Percentiles rank a stretch among this genome's conserved stretches.
phyloP scores from a whole-genome alignment of 805 yeast species.

The Saccharomycopsis olivae region DNA sequence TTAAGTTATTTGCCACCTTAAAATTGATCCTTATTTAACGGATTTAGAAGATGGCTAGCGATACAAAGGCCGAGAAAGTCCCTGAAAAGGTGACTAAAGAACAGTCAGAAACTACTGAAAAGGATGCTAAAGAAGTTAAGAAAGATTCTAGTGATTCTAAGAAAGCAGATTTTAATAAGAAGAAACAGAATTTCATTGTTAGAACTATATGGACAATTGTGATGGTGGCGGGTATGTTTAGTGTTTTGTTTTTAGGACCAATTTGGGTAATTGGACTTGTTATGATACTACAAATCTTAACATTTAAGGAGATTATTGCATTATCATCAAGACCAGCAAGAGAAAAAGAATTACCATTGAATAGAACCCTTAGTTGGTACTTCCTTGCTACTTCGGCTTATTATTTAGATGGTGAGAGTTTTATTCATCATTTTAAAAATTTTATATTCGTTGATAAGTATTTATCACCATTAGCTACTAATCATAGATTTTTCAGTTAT shows the following conservation, averaged over 20 bases:
- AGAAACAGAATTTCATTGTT: constrained; percentile 74
- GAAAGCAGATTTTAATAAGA: constrained; percentile 33
- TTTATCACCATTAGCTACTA: constrained; percentile 50
- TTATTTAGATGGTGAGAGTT: constrained; percentile 78
- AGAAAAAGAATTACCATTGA: constrained; percentile 73
- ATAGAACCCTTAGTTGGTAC: constrained; percentile 86
- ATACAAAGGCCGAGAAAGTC: background rate
- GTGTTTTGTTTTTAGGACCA: constrained; percentile 74
- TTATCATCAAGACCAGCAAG: constrained; percentile 73
- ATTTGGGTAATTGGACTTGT: constrained; percentile 67
- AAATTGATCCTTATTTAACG: background rate
- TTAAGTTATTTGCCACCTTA: background rate
- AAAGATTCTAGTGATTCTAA: background rate
- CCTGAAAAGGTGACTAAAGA: background rate
- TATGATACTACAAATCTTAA: constrained; percentile 62
- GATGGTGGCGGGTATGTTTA: constrained; percentile 69
- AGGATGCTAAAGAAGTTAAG: background rate
- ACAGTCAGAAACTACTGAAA: background rate
- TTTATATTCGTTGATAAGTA: constrained; percentile 40
- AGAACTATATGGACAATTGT: constrained; percentile 91
- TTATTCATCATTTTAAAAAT: constrained; percentile 56
- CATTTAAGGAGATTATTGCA: constrained; percentile 84
- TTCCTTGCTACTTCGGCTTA: constrained; percentile 79
- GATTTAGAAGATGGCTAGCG: background rate
- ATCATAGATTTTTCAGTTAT: constrained; percentile 80